Evolutionary conservation across 805 yeast species (phyloP).

Genomic region (Candida saitoana): DNA sequence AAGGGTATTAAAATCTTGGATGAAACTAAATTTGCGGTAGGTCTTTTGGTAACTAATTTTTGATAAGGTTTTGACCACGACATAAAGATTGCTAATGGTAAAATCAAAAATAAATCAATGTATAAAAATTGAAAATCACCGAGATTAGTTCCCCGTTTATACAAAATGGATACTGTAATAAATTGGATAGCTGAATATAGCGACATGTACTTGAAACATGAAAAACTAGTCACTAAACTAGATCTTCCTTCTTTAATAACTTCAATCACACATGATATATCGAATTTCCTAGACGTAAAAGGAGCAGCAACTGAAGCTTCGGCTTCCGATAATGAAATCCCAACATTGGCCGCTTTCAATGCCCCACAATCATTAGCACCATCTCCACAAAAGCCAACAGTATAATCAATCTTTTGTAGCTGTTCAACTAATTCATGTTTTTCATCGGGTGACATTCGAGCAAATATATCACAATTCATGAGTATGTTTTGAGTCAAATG

Average conservation of each 20-base stretch:
- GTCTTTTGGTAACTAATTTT: conserved; percentile 63
- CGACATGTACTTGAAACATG: conserved; percentile 98
- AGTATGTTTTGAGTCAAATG: conserved; percentile 51
- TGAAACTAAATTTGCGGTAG: conserved; percentile 90
- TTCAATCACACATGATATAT: conserved; percentile 86
- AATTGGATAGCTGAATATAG: conserved; percentile 95
- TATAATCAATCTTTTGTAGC: conserved; percentile 78
- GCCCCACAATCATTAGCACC: conserved; percentile 99
- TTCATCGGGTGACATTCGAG: conserved; percentile 99
- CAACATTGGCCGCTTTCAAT: conserved; percentile 94
- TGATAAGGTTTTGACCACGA: conserved; percentile 89
- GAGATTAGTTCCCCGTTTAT: conserved; percentile 82
- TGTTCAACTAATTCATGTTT: conserved; percentile 92
- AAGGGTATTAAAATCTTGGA: conserved; percentile 82
- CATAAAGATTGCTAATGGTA: conserved; percentile 95
- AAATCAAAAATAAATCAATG: conserved; percentile 84
- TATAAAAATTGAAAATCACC: conserved; percentile 96
- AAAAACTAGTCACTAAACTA: conserved; percentile 88
- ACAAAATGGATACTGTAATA: conserved; percentile 77
- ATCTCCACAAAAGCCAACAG: conserved; percentile 97
- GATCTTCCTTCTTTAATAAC: conserved; percentile 94
- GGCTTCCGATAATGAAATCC: conserved; percentile 92
- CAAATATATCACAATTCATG: conserved; percentile 73
- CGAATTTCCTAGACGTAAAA: conserved; percentile 85
- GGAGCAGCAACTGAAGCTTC: conserved; percentile 99